Percentiles rank a stretch among this genome's conserved stretches.
Conservation (phyloP, 495 filamentous ascomycete genomes). For the Pseudevernia furfuracea region DNA sequence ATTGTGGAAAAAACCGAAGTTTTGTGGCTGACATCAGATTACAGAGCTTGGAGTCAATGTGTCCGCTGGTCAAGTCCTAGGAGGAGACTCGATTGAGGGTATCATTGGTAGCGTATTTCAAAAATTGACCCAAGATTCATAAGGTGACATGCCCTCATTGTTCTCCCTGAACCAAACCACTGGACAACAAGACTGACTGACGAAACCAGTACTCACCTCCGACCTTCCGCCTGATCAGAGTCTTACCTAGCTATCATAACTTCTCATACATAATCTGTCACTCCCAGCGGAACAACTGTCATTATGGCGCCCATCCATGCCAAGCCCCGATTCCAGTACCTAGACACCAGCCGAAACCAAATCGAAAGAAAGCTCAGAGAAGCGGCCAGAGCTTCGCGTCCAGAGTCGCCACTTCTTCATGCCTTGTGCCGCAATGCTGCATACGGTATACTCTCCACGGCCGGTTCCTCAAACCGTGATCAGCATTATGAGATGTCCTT, state of each 20-base stretch:
- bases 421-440: too few relatives aligned
- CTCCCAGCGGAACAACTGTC: not conserved
- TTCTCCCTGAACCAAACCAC: not conserved
- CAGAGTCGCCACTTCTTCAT: too few relatives aligned
- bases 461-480: too few relatives aligned
- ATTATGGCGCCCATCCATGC: not conserved
- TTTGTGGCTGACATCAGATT: not conserved
- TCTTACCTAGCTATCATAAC: not conserved
- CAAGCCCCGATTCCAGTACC: not conserved
- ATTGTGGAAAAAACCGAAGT: too few relatives aligned
- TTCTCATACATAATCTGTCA: not conserved
- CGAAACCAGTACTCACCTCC: not conserved
- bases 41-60: slow-evolving; percentile 12
- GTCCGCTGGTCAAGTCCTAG: not conserved
- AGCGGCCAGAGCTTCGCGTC: too few relatives aligned
- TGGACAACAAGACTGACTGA: not conserved
- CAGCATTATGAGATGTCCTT: too few relatives aligned
- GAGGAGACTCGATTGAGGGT: slow-evolving; percentile 1
- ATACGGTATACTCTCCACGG: too few relatives aligned
- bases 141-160: too few relatives aligned
- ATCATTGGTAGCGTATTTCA: not conserved
- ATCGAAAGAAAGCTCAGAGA: not conserved
- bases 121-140: not conserved
- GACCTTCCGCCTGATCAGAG: not conserved
- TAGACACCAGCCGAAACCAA: not conserved